Conservation (phyloP, 768 basidiomycete species). For the Hydnomerulius pinastri region DNA sequence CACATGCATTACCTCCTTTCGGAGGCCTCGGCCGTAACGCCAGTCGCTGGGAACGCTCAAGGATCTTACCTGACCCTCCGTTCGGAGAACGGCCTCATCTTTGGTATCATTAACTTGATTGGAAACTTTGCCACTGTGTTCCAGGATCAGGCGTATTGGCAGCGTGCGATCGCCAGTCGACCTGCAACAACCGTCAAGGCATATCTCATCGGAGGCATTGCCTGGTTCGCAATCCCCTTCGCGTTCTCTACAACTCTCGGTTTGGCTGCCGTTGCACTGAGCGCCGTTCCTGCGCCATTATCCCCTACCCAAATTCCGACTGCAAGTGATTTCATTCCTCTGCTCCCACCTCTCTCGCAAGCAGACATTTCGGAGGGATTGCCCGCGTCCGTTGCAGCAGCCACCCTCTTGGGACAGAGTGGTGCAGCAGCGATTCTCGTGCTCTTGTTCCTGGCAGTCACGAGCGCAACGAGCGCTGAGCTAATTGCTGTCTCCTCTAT, state of each 20-base stretch:
- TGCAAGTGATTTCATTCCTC: conserved; percentile 50
- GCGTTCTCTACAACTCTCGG: conserved; percentile 87
- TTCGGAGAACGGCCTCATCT: conserved; percentile 75
- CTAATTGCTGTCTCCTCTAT: conserved; percentile 87
- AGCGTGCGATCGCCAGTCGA: conserved; percentile 84
- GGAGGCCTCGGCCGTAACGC: conserved; percentile 51
- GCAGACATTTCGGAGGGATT: conserved; percentile 87
- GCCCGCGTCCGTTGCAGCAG: conserved; percentile 81
- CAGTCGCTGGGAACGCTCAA: conserved; percentile 79
- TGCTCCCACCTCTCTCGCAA: conserved; percentile 43
- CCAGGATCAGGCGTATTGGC: conserved; percentile 84
- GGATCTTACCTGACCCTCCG: conserved; percentile 86
- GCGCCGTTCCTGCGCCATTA: conserved; percentile 37
- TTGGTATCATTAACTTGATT: conserved; percentile 85
- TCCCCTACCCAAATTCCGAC: conserved; percentile 40
- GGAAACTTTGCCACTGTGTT: conserved; percentile 78
- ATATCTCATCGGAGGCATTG: conserved; percentile 84
- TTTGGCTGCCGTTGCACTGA: conserved; percentile 82
- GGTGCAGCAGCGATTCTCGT: conserved; percentile 81
- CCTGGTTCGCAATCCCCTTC: conserved; percentile 93
- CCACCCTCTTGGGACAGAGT: conserved; percentile 74
- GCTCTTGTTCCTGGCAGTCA: conserved; percentile 85
- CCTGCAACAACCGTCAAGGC: conserved; percentile 89
- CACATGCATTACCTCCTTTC: conserved; percentile 81
- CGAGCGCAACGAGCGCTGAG: conserved; percentile 85